These are phyloP conservation scores for Berberis thunbergii DNA, from an alignment of 164 flowering plant species.

Conservation along the genomic window DNA sequence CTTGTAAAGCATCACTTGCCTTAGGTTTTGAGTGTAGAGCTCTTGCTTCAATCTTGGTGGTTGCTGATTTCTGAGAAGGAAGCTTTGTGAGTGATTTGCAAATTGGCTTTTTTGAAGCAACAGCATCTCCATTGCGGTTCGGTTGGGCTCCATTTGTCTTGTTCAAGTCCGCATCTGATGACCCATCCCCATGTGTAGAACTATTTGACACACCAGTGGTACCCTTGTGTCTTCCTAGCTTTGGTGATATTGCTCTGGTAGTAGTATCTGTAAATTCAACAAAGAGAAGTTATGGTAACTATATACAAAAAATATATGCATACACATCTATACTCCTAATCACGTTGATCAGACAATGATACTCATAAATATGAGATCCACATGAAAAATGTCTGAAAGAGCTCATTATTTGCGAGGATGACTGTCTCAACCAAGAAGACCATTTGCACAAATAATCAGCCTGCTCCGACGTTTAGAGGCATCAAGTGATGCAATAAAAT, in stretches of 20 bases:
- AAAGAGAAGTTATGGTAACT: neutral
- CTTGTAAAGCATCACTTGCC: conserved; percentile 10
- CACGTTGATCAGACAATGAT: no score
- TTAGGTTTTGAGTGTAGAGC: conserved; percentile 24
- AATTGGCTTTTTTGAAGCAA: conserved; percentile 24
- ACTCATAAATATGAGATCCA: no score
- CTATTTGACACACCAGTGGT: conserved; percentile 17
- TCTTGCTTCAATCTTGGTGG: conserved; percentile 27
- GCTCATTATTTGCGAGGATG: no score
- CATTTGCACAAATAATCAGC: no score
- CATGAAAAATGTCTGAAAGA: no score
- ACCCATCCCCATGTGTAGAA: conserved; percentile 23
- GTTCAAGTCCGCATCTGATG: conserved; percentile 12
- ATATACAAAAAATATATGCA: neutral
- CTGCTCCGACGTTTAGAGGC: no score
- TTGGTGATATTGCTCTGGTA: conserved; percentile 76
- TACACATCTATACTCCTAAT: no score
- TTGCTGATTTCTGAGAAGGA: conserved; percentile 26
- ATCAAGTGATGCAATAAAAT: no score
- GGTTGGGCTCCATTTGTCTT: conserved; percentile 13
- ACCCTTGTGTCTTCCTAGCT: conserved; percentile 70
- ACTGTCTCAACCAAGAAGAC: no score
- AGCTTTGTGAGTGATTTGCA: conserved; percentile 41
- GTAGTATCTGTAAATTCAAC: conserved; percentile 53
- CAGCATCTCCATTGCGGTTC: conserved; percentile 18